These are phyloP conservation scores for Schwanniomyces pseudopolymorphus DNA, from an alignment of 805 yeast species.

Conservation along the genomic window DNA sequence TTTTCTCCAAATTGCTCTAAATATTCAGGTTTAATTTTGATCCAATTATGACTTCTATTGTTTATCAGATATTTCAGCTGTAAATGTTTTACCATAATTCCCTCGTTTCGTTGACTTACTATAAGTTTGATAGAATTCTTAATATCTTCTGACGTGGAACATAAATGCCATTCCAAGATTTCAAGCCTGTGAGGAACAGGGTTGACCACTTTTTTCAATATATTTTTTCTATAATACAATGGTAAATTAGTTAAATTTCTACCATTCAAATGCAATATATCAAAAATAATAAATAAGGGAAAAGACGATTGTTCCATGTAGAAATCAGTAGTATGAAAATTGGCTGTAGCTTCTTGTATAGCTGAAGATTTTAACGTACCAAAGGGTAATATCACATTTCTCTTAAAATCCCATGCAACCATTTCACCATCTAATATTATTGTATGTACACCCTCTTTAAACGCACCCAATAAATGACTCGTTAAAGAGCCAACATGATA, in stretches of 20 bases:
- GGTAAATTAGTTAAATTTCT: slow-evolving; percentile 54
- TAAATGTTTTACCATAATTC: slow-evolving; percentile 72
- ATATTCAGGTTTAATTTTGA: slow-evolving; percentile 90
- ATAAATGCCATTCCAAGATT: slow-evolving; percentile 40
- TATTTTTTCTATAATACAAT: slow-evolving; percentile 54
- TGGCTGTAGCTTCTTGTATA: slow-evolving; percentile 46
- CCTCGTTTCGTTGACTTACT: slow-evolving; percentile 70
- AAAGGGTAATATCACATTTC: slow-evolving; percentile 65
- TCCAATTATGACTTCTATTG: slow-evolving; percentile 68
- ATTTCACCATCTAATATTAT: slow-evolving; percentile 85
- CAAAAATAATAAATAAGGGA: slow-evolving; percentile 70
- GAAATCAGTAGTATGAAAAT: slow-evolving; percentile 36
- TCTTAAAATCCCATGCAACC: slow-evolving; percentile 76
- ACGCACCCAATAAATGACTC: slow-evolving; percentile 43
- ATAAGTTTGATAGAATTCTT: slow-evolving; percentile 55
- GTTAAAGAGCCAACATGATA: slow-evolving; percentile 54
- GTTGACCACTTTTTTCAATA: slow-evolving; percentile 45
- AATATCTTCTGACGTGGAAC: slow-evolving; percentile 51
- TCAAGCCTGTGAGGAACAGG: slow-evolving; percentile 52
- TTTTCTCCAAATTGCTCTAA: slow-evolving; percentile 83
- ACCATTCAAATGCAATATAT: slow-evolving; percentile 70
- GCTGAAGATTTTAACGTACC: slow-evolving; percentile 78
- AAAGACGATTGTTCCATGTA: slow-evolving; percentile 32
- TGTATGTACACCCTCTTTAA: slow-evolving; percentile 36
- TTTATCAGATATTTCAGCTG: slow-evolving; percentile 58